phyloP scores from a whole-genome alignment of 345 rosid species.

The Hypericum androsaemum region DNA sequence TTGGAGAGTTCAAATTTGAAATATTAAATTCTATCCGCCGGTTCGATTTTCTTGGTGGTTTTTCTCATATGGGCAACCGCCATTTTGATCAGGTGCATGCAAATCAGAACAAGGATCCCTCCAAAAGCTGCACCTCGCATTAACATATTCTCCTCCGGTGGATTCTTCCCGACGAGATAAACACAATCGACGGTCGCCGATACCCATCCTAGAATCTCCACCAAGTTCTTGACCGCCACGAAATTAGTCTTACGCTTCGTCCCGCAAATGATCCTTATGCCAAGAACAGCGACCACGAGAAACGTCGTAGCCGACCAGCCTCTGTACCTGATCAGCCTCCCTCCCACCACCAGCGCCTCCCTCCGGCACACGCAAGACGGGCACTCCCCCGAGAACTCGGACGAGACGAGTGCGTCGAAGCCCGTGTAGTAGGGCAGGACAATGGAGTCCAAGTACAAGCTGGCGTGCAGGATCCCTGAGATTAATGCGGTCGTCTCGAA shows the following conservation, averaged over 20 bases:
- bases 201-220: constrained; percentile 42
- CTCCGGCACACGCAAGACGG: constrained; percentile 58
- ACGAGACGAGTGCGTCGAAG: constrained; percentile 54
- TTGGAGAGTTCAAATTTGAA: too few species aligned
- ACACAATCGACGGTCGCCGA: constrained; percentile 40
- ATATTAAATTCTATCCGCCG: too few species aligned
- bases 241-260: constrained; percentile 19
- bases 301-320: constrained; percentile 59
- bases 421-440: constrained; percentile 81
- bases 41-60: not conserved
- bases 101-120: constrained; percentile 38
- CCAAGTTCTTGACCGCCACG: constrained; percentile 10
- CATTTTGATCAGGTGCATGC: constrained; percentile 32
- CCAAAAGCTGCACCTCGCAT: constrained; percentile 32
- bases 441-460: constrained; percentile 60
- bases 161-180: constrained; percentile 31
- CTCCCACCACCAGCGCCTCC: constrained; percentile 59
- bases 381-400: constrained; percentile 62
- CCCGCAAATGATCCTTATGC: constrained; percentile 39
- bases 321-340: constrained; percentile 44
- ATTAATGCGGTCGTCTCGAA: constrained; percentile 57
- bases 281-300: constrained; percentile 38
- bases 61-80: constrained; percentile 9
- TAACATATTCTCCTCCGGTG: constrained; percentile 24
- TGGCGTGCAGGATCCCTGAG: constrained; percentile 71